phyloP scores from a whole-genome alignment of 495 filamentous ascomycete species.

The Polyplosphaeria fusca region DNA sequence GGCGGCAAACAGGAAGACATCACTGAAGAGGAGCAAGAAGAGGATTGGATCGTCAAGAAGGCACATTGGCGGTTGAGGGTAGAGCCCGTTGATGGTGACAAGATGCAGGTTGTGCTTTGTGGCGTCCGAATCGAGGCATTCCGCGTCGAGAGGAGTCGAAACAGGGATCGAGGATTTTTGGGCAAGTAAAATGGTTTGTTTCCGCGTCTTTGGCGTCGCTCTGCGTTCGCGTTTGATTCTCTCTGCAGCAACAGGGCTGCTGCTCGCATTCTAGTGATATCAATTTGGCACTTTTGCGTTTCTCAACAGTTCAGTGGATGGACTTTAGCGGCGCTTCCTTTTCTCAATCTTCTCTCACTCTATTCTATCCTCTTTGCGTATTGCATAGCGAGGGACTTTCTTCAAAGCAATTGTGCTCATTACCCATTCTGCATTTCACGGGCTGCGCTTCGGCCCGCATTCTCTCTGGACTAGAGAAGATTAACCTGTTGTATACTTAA shows the following conservation, averaged over 20 bases:
- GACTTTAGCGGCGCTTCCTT: too few species aligned
- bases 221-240: background rate
- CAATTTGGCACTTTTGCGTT: too few species aligned
- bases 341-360: too few species aligned
- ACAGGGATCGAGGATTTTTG: constrained; percentile 66
- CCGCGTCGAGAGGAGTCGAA: constrained; percentile 64
- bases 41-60: constrained; percentile 68
- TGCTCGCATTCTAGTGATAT: too few species aligned
- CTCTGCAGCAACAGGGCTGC: background rate
- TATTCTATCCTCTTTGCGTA: too few species aligned
- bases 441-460: too few species aligned
- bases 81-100: constrained; percentile 45
- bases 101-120: constrained; percentile 62
- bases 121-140: constrained; percentile 80
- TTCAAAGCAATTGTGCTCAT: too few species aligned
- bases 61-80: constrained; percentile 82
- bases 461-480: too few species aligned
- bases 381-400: background rate
- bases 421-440: too few species aligned
- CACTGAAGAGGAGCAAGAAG: constrained; percentile 16
- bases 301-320: too few species aligned
- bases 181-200: background rate
- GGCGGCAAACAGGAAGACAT: constrained; percentile 26
- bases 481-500: too few species aligned
- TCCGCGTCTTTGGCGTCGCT: too few species aligned